Base-by-base conservation (phyloP, 225 moss, liverwort and hornwort species). In the Thuidium tamariscinum region DNA sequence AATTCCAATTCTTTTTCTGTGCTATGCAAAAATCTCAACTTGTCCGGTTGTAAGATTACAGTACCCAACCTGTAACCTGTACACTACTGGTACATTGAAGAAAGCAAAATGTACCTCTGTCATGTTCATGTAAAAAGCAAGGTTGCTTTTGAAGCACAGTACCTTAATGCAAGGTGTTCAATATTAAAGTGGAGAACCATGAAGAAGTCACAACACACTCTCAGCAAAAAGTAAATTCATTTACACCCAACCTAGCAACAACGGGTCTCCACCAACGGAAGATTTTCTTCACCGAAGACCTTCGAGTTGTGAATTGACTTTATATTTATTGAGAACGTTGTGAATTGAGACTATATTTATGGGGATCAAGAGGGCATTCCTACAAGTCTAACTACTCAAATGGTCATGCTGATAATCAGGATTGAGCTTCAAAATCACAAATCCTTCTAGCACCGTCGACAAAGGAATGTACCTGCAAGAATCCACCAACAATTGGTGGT, bases 331-430 rank as follows among this genome's bases (percentile, higher is more conserved):
- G n/a, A n/a, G n/a, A n/a, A n/a, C n/a, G n/a, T n/a, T n/a, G 79
- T 80, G n/a, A 88, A 87, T 79, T 17, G 63, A 88, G 46, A 49
- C 80, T 55, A 85, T 88, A 62, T 84, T 79, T 83, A 81, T 61
- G 59, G 68, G 61, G 57, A 82, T 87, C 71, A 82, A 77, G 72
- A 86, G 61, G 69, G 37, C 21, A 56, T 80, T 74, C 83, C 85
- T 93, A 87, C 83, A 77, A 61, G 82, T 78, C 90, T 95, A 97
- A 90, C 86, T 96, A 93, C 98, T 98, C 82, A 98, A 93, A 89
- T 98, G 98, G 79, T 98, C 98, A 60, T 98, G 96, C 90, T 96
- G 94, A 89, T 97, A 98, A 81, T 98, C 97, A 73, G 98, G 98
- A 90, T 98, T 98, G 61, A 95, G 94, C 92, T 96, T 98, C 79